These are phyloP conservation scores for Metschnikowia colocasiae DNA, from an alignment of 805 yeast species.

Conservation along the genomic window DNA sequence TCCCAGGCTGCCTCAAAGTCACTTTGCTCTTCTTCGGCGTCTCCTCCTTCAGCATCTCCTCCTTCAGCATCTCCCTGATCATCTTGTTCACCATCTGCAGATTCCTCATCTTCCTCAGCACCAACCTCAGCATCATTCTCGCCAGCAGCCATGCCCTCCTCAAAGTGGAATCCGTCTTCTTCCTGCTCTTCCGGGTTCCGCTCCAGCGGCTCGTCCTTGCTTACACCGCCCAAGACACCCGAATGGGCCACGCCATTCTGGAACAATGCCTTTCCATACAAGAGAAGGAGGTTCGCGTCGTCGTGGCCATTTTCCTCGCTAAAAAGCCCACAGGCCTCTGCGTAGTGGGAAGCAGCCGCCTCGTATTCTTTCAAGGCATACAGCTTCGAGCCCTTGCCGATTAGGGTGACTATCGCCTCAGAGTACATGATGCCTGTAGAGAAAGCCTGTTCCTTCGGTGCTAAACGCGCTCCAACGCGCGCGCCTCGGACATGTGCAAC, in stretches of 20 bases:
- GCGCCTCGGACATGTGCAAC: neutral
- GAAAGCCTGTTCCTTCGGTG: neutral
- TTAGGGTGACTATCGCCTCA: conserved; percentile 10
- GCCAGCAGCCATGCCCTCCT: conserved; percentile 13
- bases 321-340: conserved; percentile 63
- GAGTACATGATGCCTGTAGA: conserved; percentile 13
- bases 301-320: conserved; percentile 49
- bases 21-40: conserved; percentile 43
- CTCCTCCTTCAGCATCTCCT: conserved; percentile 22
- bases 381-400: conserved; percentile 60
- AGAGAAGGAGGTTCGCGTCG: conserved; percentile 69
- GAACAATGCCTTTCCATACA: conserved; percentile 79
- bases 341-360: conserved; percentile 64
- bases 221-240: conserved; percentile 60
- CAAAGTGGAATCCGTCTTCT: conserved; percentile 13
- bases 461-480: conserved; percentile 1
- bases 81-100: neutral
- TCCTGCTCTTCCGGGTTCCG: conserved; percentile 5
- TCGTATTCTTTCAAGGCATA: conserved; percentile 66
- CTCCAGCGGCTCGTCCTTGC: conserved; percentile 1
- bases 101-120: conserved; percentile 9
- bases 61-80: conserved; percentile 17
- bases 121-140: conserved; percentile 13
- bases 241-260: conserved; percentile 71
- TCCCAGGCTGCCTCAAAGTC: conserved; percentile 92